Evolutionary conservation across 192 early-diverging fungal species (phyloP).

Genomic region (Dissophora ornata): DNA sequence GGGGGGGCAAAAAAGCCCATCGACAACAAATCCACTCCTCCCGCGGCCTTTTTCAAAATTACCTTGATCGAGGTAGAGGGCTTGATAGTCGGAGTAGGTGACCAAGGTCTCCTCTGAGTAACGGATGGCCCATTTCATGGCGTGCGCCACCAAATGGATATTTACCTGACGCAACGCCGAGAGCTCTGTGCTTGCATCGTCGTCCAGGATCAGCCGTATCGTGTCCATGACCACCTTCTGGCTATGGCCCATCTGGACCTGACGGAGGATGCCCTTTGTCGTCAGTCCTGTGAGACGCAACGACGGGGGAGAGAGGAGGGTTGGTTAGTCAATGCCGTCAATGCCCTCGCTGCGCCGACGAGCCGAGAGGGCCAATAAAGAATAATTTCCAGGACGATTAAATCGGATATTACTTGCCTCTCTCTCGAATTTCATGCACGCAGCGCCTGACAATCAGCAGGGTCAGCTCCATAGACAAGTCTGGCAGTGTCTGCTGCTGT

Average conservation of each 20-base stretch:
- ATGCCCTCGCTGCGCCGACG: too few relatives aligned
- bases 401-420: too few relatives aligned
- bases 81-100: conserved; percentile 44
- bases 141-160: conserved; percentile 51
- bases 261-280: conserved; percentile 48
- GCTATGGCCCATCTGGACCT: conserved; percentile 36
- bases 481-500: conserved; percentile 8
- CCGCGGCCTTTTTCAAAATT: neutral
- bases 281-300: conserved; percentile 34
- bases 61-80: conserved; percentile 53
- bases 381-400: too few relatives aligned
- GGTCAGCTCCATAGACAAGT: conserved; percentile 49
- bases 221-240: conserved; percentile 29
- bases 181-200: conserved; percentile 45
- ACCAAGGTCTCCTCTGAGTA: conserved; percentile 48
- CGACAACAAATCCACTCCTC: too few relatives aligned
- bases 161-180: conserved; percentile 40
- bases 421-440: conserved; percentile 48
- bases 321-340: too few relatives aligned
- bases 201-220: conserved; percentile 44
- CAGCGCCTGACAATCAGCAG: conserved; percentile 47
- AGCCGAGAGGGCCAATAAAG: neutral
- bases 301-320: neutral
- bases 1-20: too few relatives aligned
- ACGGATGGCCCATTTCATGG: conserved; percentile 54